Conservation (phyloP, 2,329 filamentous ascomycete species). For the Biscogniauxia sp. region DNA sequence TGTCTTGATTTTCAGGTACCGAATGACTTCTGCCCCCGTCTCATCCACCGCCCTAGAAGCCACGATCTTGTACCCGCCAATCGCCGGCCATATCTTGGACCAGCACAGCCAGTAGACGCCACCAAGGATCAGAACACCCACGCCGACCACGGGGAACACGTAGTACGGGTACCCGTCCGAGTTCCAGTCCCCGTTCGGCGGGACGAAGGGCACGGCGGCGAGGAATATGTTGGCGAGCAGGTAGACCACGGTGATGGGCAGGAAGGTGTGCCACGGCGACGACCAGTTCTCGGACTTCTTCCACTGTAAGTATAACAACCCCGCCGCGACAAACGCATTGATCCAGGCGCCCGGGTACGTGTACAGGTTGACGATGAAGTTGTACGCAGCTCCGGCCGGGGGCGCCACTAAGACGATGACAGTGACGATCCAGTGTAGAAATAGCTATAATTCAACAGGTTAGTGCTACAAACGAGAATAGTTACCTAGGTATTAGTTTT, state of each 20-base stretch:
- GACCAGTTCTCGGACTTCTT: slow-evolving; percentile 50
- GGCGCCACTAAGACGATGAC: slow-evolving; percentile 64
- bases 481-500: not conserved
- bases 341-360: slow-evolving; percentile 55
- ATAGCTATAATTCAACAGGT: slow-evolving; percentile 36
- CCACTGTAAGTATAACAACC: slow-evolving; percentile 51
- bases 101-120: slow-evolving; percentile 52
- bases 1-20: slow-evolving; percentile 30
- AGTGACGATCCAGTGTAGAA: slow-evolving; percentile 65
- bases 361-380: slow-evolving; percentile 60
- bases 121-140: slow-evolving; percentile 50
- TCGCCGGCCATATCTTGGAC: slow-evolving; percentile 47
- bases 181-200: slow-evolving; percentile 46
- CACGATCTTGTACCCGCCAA: slow-evolving; percentile 50
- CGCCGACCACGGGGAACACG: slow-evolving; percentile 53
- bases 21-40: slow-evolving; percentile 28
- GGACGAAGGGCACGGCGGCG: slow-evolving; percentile 53
- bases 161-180: slow-evolving; percentile 55
- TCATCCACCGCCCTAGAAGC: slow-evolving; percentile 43
- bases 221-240: slow-evolving; percentile 52
- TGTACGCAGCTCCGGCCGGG: slow-evolving; percentile 66
- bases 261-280: slow-evolving; percentile 50
- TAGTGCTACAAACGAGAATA: not conserved
- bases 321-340: slow-evolving; percentile 49
- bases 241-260: slow-evolving; percentile 48